A percentile compares a stretch with the other conserved stretches of the same genome.
These are phyloP conservation scores for Nicotiana obtusifolia DNA, from an alignment of 257 asterid species.

Conservation along the genomic window DNA sequence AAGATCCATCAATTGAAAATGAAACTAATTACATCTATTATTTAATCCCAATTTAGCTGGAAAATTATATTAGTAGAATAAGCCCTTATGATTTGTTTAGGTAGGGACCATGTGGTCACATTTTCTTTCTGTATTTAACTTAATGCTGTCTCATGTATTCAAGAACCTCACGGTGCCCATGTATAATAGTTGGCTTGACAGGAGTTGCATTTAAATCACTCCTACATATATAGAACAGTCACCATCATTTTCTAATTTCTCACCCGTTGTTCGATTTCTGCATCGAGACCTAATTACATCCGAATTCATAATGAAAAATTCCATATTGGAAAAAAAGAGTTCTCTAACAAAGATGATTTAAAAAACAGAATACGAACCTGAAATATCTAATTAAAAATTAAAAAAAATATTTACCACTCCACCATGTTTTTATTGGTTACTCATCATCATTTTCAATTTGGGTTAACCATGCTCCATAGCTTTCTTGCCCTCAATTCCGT, in stretches of 20 bases:
- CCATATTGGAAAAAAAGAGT: fast-evolving
- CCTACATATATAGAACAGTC: background rate
- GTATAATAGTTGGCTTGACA: too few relatives aligned
- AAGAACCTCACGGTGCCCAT: too few relatives aligned
- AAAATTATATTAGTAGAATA: background rate
- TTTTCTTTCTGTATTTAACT: background rate
- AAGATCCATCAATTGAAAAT: background rate
- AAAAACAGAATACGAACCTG: too few relatives aligned
- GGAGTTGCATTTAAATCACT: background rate
- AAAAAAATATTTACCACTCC: too few relatives aligned
- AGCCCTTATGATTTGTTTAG: background rate
- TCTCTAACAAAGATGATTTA: too few relatives aligned
- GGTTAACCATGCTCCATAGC: background rate
- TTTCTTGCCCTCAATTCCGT: background rate
- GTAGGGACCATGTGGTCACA: background rate
- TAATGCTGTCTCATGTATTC: background rate
- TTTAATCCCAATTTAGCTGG: background rate
- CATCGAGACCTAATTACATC: too few relatives aligned
- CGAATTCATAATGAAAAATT: fast-evolving
- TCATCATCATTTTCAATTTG: too few relatives aligned
- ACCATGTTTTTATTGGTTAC: too few relatives aligned
- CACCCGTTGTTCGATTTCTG: too few relatives aligned
- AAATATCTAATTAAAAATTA: too few relatives aligned
- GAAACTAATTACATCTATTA: background rate
- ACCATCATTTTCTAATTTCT: too few relatives aligned